Conservation (phyloP, 345 rosid genomes). For the Gossypioides kirkii region DNA sequence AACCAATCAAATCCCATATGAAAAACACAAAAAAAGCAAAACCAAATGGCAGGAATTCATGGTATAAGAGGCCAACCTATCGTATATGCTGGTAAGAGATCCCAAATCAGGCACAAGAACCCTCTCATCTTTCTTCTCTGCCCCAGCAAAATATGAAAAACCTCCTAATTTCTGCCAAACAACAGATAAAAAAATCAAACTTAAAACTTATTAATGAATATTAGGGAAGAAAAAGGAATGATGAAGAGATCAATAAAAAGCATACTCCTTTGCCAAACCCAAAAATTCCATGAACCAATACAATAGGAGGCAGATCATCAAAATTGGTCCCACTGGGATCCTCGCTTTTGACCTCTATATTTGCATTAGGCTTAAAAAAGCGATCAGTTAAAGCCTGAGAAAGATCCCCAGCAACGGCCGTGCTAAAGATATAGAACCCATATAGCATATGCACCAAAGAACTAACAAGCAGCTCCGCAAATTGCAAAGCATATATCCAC, state of each 20-base stretch:
- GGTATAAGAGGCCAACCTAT: slow-evolving; percentile 45
- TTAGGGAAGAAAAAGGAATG: background rate
- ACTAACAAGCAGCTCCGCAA: slow-evolving; percentile 78
- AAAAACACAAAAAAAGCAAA: slow-evolving; percentile 1
- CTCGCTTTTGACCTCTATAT: slow-evolving; percentile 34
- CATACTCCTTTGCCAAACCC: slow-evolving; percentile 98
- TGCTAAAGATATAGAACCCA: slow-evolving; percentile 79
- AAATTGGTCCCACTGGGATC: slow-evolving; percentile 19
- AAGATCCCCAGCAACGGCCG: slow-evolving; percentile 89
- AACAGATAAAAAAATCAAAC: slow-evolving; percentile 9
- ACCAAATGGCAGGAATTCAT: background rate
- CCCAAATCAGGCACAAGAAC: slow-evolving; percentile 98
- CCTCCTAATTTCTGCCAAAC: slow-evolving; percentile 68
- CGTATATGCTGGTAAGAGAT: slow-evolving; percentile 82
- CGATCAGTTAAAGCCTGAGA: slow-evolving; percentile 47
- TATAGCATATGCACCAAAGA: slow-evolving; percentile 64
- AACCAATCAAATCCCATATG: slow-evolving; percentile 22
- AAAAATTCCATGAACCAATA: slow-evolving; percentile 92
- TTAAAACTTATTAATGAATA: background rate
- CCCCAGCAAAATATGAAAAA: slow-evolving; percentile 93
- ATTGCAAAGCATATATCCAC: slow-evolving; percentile 57
- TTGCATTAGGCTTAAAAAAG: slow-evolving; percentile 44
- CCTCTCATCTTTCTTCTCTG: slow-evolving; percentile 94
- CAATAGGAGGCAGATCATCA: slow-evolving; percentile 72
- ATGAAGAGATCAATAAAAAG: background rate